phyloP scores from a whole-genome alignment of 352 stramenopile genomes.

The Pythium aquatile region DNA sequence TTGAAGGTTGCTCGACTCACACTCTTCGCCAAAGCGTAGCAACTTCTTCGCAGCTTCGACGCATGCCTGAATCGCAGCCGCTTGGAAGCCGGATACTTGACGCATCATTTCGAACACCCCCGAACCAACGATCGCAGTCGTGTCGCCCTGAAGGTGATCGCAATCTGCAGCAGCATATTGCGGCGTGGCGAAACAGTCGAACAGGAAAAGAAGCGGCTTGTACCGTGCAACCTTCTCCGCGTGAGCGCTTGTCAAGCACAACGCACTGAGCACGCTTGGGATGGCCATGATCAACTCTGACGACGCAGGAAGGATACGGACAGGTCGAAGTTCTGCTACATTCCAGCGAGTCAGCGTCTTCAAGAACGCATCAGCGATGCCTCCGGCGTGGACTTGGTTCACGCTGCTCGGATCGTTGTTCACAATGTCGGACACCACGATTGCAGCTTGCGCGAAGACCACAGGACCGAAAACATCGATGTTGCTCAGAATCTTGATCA shows the following conservation, averaged over 20 bases:
- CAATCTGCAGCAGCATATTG: slow-evolving; percentile 86
- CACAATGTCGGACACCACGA: slow-evolving; percentile 95
- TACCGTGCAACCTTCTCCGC: slow-evolving; percentile 88
- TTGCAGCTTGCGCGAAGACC: slow-evolving; percentile 90
- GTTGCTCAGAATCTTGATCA: slow-evolving; percentile 90
- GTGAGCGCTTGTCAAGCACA: slow-evolving; percentile 92
- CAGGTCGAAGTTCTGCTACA: slow-evolving; percentile 52
- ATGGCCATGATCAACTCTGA: slow-evolving; percentile 94
- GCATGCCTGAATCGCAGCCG: slow-evolving; percentile 83
- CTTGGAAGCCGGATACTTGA: slow-evolving; percentile 89
- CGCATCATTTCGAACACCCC: slow-evolving; percentile 97
- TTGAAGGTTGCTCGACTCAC: background rate
- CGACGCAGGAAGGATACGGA: slow-evolving; percentile 66
- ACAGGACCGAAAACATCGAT: slow-evolving; percentile 91
- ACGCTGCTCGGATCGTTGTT: slow-evolving; percentile 96
- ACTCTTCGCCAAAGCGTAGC: slow-evolving; percentile 63
- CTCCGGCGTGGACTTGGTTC: slow-evolving; percentile 91
- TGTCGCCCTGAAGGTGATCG: slow-evolving; percentile 92
- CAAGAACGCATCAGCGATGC: slow-evolving; percentile 92
- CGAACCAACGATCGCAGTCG: slow-evolving; percentile 90
- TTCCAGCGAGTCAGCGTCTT: slow-evolving; percentile 87
- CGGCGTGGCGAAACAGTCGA: slow-evolving; percentile 90
- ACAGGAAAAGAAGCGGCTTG: slow-evolving; percentile 90
- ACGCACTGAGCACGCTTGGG: slow-evolving; percentile 91
- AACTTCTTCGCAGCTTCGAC: slow-evolving; percentile 91